phyloP scores from a whole-genome alignment of 192 early-diverging fungal genomes.

The Backusella mclennaniae region DNA sequence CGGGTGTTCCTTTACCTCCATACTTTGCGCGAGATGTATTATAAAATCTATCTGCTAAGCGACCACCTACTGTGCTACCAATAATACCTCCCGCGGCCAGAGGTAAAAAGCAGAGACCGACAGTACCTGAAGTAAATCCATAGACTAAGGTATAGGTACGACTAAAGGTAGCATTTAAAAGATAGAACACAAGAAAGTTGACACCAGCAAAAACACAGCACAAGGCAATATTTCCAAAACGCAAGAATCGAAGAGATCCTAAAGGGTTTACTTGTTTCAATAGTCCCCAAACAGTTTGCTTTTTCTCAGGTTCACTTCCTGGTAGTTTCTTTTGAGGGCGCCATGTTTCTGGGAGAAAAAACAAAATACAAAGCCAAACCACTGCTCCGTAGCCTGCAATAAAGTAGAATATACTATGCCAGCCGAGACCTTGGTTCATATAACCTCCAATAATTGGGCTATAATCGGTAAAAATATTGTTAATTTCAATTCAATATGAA shows the following conservation, averaged over 20 bases:
- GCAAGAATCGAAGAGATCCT: slow-evolving; percentile 11
- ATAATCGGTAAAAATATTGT: background rate
- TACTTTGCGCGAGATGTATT: slow-evolving; percentile 7
- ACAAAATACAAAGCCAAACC: slow-evolving; percentile 20
- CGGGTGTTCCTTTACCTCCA: slow-evolving; percentile 9
- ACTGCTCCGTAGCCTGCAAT: slow-evolving; percentile 18
- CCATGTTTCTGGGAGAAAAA: slow-evolving; percentile 38
- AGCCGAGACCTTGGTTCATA: slow-evolving; percentile 31
- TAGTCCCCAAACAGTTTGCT: background rate
- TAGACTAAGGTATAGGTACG: slow-evolving; percentile 35
- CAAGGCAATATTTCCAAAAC: slow-evolving; percentile 23
- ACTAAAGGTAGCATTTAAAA: slow-evolving; percentile 31
- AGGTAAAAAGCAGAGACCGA: slow-evolving; percentile 36
- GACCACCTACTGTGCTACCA: slow-evolving; percentile 20
- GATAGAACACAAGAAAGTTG: slow-evolving; percentile 28
- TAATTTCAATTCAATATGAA: background rate
- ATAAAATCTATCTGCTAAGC: slow-evolving; percentile 20
- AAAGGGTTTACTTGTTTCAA: slow-evolving; percentile 23
- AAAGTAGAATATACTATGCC: slow-evolving; percentile 36
- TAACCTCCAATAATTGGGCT: slow-evolving; percentile 39
- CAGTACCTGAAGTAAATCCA: slow-evolving; percentile 20
- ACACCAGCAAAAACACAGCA: slow-evolving; percentile 19
- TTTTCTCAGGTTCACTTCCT: background rate
- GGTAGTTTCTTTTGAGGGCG: background rate
- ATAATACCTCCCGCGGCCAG: slow-evolving; percentile 27